Percentiles rank a stretch among this genome's conserved stretches.
Conservation (phyloP, 1,284 basidiomycete species). For the Puccinia triticina region DNA sequence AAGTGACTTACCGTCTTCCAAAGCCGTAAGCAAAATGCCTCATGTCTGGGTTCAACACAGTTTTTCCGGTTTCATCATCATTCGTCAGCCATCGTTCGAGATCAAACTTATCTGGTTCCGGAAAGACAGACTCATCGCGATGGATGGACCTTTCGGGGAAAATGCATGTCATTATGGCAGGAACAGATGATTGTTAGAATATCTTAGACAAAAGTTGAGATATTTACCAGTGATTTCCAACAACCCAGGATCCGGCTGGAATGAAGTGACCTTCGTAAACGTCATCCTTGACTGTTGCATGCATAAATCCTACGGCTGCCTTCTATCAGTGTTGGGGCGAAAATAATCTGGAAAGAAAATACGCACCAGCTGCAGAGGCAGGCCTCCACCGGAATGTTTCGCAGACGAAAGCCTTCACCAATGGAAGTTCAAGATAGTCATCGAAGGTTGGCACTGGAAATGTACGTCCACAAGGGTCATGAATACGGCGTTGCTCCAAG, state of each 20-base stretch:
- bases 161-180: background rate
- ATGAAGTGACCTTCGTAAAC: constrained; percentile 53
- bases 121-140: constrained; percentile 47
- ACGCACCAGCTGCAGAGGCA: constrained; percentile 54
- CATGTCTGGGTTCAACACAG: constrained; percentile 29
- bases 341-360: background rate
- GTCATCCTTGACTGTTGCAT: constrained; percentile 46
- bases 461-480: background rate
- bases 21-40: constrained; percentile 50
- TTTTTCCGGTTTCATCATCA: constrained; percentile 25
- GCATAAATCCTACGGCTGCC: constrained; percentile 36
- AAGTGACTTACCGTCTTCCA: constrained; percentile 43
- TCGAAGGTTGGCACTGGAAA: constrained; percentile 59
- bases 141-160: constrained; percentile 44
- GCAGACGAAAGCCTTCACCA: constrained; percentile 68
- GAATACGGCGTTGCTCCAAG: background rate
- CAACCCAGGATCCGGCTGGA: constrained; percentile 53
- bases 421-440: constrained; percentile 66
- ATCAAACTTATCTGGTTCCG: constrained; percentile 46
- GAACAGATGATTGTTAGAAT: background rate
- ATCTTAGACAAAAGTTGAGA: background rate
- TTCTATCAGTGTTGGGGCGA: constrained; percentile 19
- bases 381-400: constrained; percentile 71
- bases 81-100: constrained; percentile 40
- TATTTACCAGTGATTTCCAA: constrained; percentile 54